phyloP scores from a whole-genome alignment of 768 basidiomycete species.

The Leucosporidium scottii region DNA sequence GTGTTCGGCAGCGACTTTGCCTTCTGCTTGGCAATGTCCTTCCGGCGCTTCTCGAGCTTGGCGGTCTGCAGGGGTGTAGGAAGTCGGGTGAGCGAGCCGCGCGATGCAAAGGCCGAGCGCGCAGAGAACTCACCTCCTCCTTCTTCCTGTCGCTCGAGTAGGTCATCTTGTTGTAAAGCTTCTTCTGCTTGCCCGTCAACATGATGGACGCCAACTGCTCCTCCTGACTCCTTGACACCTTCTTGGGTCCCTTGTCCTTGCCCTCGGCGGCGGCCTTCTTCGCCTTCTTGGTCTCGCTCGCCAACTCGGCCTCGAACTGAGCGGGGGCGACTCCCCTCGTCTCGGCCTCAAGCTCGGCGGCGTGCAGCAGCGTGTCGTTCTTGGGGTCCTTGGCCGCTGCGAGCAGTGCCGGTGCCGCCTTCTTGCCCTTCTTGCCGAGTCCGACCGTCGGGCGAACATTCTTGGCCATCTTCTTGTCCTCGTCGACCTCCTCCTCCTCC shows the following conservation, averaged over 20 bases:
- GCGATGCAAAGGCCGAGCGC: not conserved
- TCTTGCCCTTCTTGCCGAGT: constrained; percentile 25
- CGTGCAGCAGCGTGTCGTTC: constrained; percentile 65
- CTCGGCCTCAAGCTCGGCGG: constrained; percentile 88
- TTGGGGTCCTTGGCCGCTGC: constrained; percentile 46
- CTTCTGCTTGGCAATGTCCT: constrained; percentile 34
- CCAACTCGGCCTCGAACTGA: constrained; percentile 42
- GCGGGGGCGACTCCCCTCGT: constrained; percentile 40
- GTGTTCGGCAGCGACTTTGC: not conserved
- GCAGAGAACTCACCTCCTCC: constrained; percentile 43
- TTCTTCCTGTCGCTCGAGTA: constrained; percentile 43
- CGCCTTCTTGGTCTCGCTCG: constrained; percentile 40
- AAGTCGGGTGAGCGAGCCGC: not conserved
- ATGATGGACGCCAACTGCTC: constrained; percentile 46
- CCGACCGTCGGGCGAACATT: not conserved
- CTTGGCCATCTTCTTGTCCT: constrained; percentile 39
- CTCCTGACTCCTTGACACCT: constrained; percentile 36
- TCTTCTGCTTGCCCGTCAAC: constrained; percentile 46
- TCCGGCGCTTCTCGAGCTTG: constrained; percentile 31
- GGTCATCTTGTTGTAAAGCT: constrained; percentile 48
- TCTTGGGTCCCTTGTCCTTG: constrained; percentile 22
- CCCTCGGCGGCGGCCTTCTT: constrained; percentile 25
- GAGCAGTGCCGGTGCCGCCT: constrained; percentile 42
- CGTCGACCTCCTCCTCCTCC: constrained; percentile 41
- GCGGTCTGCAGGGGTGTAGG: constrained; percentile 10